Conservation (phyloP, 257 asterid species). For the Haberlea rhodopensis region DNA sequence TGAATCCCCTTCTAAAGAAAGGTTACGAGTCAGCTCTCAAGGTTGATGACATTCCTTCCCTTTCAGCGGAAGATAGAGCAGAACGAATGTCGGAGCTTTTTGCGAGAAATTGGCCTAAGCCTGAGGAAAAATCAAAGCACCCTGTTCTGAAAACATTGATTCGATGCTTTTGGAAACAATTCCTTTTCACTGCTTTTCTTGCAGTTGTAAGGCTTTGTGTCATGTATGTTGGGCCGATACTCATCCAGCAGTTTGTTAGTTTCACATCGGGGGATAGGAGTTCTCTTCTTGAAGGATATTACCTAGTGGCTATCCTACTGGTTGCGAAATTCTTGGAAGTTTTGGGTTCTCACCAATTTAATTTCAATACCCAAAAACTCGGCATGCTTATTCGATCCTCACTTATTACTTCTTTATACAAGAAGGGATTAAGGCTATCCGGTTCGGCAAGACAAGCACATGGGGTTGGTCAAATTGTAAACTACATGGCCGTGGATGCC, state of each 20-base stretch:
- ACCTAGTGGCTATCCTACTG: conserved; percentile 56
- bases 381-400: conserved; percentile 84
- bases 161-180: conserved; percentile 76
- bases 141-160: conserved; percentile 66
- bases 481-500: conserved; percentile 96
- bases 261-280: conserved; percentile 58
- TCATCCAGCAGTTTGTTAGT: conserved; percentile 70
- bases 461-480: conserved; percentile 91
- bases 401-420: conserved; percentile 71
- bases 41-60: conserved; percentile 70
- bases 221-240: conserved; percentile 74
- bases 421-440: conserved; percentile 74
- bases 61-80: conserved; percentile 74
- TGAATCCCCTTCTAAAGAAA: conserved; percentile 72
- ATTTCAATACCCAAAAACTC: conserved; percentile 78
- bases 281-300: conserved; percentile 71
- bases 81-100: conserved; percentile 60
- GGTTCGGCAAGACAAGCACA: conserved; percentile 88
- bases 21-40: conserved; percentile 66
- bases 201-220: conserved; percentile 76
- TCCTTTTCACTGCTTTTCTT: conserved; percentile 61
- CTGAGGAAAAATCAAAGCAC: conserved; percentile 66
- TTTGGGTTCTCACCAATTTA: conserved; percentile 78
- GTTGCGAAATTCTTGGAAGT: conserved; percentile 75
- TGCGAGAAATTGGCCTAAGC: conserved; percentile 72